Base-by-base conservation (phyloP, 345 rosid species). In the Acer saccharum region DNA sequence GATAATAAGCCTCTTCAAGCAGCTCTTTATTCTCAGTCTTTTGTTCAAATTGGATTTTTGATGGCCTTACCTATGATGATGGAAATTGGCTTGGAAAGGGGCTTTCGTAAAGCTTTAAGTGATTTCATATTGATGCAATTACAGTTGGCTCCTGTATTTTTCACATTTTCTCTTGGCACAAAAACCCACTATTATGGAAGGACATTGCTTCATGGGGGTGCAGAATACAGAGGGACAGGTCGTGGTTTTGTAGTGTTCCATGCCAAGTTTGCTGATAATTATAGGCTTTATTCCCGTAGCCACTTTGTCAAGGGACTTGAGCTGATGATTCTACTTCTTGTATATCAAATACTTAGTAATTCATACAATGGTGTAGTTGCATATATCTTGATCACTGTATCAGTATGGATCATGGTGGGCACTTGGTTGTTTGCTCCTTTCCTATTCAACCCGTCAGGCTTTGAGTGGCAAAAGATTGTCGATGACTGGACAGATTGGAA, bases 231-330 rank as follows among this genome's bases (percentile, higher is more conserved):
- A 86, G 87, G 91, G 41, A 94, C 98, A 27, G 98, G 98, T 11
- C 93, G 98, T 16, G 98, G 98, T 10, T 94, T 94, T 69, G 98
- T 94, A 12, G 96, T 94, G 80, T 85, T 84, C 82, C 97, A 94
- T 79, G 97, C 93, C 66, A 94, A 91, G 73, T 92, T 94, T 80
- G 96, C 97, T 2, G 97, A 92, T 57, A 90, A 89, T 74, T 89
- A 89, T 73, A 82, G 95, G 74, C 79, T 88, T 60, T 88, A 89
- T 77, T 91, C 95, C 21, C 85, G 92, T 21, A 88, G 92, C 81
- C 95, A 91, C 79, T 91, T 91, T 44, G 91, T 88, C 68, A 89
- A 91, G 77, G 95, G 90, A 25, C 43, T 89, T 7, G 95, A 91
- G 72, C 78, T 91, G 77, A 76, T 88, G 90, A 81, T 89, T 65